phyloP scores from a whole-genome alignment of 2,329 filamentous ascomycete genomes.

The Macrophomina pseudophaseolina region DNA sequence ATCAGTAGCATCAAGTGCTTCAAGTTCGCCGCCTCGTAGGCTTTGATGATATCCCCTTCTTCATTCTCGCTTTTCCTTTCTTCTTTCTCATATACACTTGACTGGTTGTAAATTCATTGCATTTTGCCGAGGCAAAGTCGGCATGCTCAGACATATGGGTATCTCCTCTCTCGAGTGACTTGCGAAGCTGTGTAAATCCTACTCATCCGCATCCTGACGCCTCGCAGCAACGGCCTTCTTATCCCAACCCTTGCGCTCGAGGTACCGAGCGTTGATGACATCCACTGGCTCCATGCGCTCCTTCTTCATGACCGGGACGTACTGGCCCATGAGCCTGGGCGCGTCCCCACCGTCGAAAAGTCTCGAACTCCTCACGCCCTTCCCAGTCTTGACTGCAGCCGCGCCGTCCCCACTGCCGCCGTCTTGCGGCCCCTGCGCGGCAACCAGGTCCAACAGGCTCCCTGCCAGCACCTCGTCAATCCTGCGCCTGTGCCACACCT shows the following conservation, averaged over 20 bases:
- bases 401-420: constrained; percentile 20
- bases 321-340: constrained; percentile 60
- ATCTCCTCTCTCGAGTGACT: neutral
- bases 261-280: constrained; percentile 66
- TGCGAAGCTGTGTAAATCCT: neutral
- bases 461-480: constrained; percentile 87
- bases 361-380: constrained; percentile 48
- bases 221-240: constrained; percentile 8
- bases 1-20: constrained; percentile 11
- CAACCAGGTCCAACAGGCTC: constrained; percentile 70
- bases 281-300: constrained; percentile 63
- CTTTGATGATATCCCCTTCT: neutral
- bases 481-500: constrained; percentile 80
- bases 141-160: neutral
- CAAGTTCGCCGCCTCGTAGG: neutral
- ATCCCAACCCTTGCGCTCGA: constrained; percentile 54
- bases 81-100: too few relatives aligned
- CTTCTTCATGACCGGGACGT: constrained; percentile 62
- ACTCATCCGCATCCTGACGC: constrained; percentile 15
- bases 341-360: constrained; percentile 65
- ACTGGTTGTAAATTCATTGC: too few relatives aligned
- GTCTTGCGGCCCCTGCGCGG: constrained; percentile 43
- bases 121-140: neutral
- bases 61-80: neutral
- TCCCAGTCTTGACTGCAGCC: neutral